Conservation (phyloP, 208 protist genomes). For the Trypanosoma vivax region DNA sequence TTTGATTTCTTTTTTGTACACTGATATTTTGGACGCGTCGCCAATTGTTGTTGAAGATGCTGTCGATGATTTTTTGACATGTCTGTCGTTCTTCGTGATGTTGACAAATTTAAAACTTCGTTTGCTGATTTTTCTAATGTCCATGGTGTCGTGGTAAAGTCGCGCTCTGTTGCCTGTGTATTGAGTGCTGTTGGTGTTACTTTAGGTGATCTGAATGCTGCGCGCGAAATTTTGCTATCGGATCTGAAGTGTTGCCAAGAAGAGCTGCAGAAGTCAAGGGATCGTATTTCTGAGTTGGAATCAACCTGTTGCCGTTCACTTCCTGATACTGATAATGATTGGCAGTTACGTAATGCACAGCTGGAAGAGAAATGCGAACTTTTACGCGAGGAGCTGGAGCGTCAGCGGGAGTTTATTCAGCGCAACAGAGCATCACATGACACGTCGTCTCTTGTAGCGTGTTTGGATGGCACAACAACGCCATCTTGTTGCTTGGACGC, state of each 20-base stretch:
- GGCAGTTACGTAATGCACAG: slow-evolving; percentile 37
- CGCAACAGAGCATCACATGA: slow-evolving; percentile 26
- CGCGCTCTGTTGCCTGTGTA: too few relatives aligned
- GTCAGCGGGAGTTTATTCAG: slow-evolving; percentile 58
- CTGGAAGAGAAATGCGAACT: slow-evolving; percentile 80
- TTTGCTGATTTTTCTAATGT: too few relatives aligned
- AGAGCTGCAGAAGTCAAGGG: background rate
- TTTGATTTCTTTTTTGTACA: too few relatives aligned
- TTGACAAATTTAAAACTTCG: too few relatives aligned
- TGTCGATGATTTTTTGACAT: too few relatives aligned
- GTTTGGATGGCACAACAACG: slow-evolving; percentile 18
- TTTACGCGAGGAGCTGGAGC: slow-evolving; percentile 68
- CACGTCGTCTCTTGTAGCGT: background rate
- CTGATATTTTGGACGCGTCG: too few relatives aligned
- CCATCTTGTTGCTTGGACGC: slow-evolving; percentile 24
- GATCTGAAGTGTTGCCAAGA: slow-evolving; percentile 2
- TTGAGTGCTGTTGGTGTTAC: background rate
- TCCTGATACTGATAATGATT: slow-evolving; percentile 2
- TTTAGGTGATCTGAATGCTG: slow-evolving; percentile 5
- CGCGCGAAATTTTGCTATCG: slow-evolving; percentile 2
- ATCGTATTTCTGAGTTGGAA: slow-evolving; percentile 16
- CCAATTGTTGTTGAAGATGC: too few relatives aligned
- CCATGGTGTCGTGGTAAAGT: too few relatives aligned
- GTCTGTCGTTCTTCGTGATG: too few relatives aligned
- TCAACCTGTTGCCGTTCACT: slow-evolving; percentile 2